Percentiles rank a stretch among this genome's conserved stretches.
Conservation (phyloP, 176 grass and related monocot genomes). For the Saccharum spontaneum region DNA sequence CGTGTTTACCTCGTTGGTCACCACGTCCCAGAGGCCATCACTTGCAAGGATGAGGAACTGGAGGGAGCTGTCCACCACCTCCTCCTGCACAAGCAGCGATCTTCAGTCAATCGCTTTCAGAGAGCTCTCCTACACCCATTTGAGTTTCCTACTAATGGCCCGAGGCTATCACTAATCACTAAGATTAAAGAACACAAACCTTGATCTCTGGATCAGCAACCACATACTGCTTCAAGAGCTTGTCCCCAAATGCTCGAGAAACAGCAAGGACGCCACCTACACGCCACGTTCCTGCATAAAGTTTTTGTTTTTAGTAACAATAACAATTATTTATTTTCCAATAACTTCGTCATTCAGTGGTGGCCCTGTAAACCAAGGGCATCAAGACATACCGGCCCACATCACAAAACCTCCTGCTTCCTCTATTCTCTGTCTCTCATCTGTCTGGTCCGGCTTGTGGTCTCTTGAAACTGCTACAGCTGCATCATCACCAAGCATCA, state of each 20-base stretch:
- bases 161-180: too few relatives aligned
- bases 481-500: constrained; percentile 29
- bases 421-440: constrained; percentile 81
- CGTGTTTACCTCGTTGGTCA: constrained; percentile 65
- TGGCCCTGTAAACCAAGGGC: not conserved
- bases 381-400: constrained; percentile 69
- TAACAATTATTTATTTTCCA: too few relatives aligned
- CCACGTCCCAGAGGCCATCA: constrained; percentile 89
- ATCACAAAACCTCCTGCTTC: constrained; percentile 92
- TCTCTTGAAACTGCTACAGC: constrained; percentile 83
- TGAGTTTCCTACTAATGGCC: too few relatives aligned
- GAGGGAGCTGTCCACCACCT: constrained; percentile 68
- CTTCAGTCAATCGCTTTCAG: not conserved
- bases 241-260: constrained; percentile 89
- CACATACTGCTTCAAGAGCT: constrained; percentile 86
- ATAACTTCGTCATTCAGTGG: too few relatives aligned
- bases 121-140: too few relatives aligned
- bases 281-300: constrained; percentile 70
- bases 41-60: constrained; percentile 95
- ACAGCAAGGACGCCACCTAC: constrained; percentile 88
- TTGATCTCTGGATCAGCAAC: constrained; percentile 91
- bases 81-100: constrained; percentile 46
- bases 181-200: constrained; percentile 40
- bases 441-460: constrained; percentile 83
- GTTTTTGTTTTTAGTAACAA: not conserved